Conservation (phyloP, 2,329 filamentous ascomycete genomes). For the Herpotrichia juniperi region DNA sequence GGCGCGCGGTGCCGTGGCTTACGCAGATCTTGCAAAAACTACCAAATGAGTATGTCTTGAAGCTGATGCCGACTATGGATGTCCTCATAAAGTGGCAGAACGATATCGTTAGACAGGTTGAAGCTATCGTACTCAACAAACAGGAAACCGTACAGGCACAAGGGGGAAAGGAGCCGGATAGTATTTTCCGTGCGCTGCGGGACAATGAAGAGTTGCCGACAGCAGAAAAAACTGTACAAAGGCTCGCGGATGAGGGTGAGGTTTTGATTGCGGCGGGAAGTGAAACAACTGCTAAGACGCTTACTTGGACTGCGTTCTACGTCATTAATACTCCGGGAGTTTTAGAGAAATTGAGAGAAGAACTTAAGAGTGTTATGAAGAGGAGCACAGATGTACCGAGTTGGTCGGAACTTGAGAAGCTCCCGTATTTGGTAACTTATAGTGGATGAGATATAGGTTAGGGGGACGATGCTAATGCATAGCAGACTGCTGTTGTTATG, state of each 20-base stretch:
- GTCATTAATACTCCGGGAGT: conserved; percentile 5
- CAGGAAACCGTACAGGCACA: no score
- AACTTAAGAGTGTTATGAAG: background rate
- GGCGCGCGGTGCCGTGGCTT: conserved; percentile 6
- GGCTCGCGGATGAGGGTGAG: conserved; percentile 8
- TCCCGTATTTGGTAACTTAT: conserved; percentile 5
- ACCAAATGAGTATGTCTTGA: conserved; percentile 1
- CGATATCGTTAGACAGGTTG: background rate
- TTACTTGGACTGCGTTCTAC: background rate
- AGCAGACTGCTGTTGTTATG: background rate
- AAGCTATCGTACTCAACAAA: background rate
- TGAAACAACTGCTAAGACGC: background rate
- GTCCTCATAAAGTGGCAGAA: conserved; percentile 4
- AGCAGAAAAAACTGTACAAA: conserved; percentile 22
- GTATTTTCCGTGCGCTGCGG: conserved; percentile 14
- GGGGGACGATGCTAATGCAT: background rate
- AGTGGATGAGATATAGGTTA: no score
- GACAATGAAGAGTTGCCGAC: conserved; percentile 7
- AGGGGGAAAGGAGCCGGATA: background rate
- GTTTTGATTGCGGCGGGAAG: conserved; percentile 3
- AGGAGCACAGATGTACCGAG: background rate
- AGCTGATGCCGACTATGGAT: conserved; percentile 4
- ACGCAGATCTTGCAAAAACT: background rate
- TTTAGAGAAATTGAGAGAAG: conserved; percentile 1
- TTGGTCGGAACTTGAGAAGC: background rate